Evolutionary conservation across 352 stramenopile species (phyloP).

Genomic region (Pythium brachiatum): DNA sequence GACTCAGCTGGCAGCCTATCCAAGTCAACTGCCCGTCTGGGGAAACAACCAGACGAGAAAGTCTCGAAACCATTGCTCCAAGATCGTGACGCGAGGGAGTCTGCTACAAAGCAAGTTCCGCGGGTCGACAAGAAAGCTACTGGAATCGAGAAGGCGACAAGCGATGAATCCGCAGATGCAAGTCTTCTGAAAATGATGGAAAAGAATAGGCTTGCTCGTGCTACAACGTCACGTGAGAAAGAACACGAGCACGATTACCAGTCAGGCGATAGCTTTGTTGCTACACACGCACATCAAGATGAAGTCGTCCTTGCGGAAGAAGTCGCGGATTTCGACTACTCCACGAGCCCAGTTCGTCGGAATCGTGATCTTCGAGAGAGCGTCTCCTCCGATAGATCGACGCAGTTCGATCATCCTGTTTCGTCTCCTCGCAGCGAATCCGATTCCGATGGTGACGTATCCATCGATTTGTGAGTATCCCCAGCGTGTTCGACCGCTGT

Average conservation of each 20-base stretch:
- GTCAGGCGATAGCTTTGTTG: background rate
- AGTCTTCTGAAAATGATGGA: background rate
- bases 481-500: too few species aligned
- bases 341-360: background rate
- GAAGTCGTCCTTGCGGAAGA: background rate
- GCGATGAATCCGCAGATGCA: background rate
- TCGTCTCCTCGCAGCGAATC: background rate
- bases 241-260: background rate
- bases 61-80: background rate
- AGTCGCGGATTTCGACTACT: background rate
- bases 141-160: background rate
- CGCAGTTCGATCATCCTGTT: background rate
- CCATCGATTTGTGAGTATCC: constrained; percentile 60
- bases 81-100: background rate
- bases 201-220: background rate
- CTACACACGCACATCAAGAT: background rate
- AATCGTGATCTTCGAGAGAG: background rate
- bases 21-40: background rate
- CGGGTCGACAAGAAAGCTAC: background rate
- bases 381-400: background rate
- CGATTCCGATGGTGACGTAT: constrained; percentile 37
- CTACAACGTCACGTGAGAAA: background rate
- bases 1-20: constrained; percentile 7
- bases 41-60: background rate
- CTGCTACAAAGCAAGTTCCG: background rate